Percentiles rank a stretch among this genome's conserved stretches.
These are phyloP conservation scores for Suhomyces choctaworum DNA, from an alignment of 1,139 yeast species.

Conservation along the genomic window DNA sequence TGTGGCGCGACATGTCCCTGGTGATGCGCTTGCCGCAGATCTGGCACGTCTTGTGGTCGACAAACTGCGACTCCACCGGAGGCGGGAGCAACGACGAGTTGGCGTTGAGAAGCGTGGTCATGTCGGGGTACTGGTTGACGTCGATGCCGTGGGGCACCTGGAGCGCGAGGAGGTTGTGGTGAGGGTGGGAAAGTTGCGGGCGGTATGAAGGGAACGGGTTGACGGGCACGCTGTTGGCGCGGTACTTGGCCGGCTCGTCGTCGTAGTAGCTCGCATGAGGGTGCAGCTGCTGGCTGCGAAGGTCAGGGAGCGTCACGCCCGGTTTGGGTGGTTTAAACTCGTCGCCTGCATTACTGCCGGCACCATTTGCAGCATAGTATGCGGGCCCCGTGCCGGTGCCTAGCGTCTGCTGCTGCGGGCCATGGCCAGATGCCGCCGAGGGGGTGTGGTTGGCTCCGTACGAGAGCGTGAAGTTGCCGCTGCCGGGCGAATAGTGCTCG, in stretches of 20 bases:
- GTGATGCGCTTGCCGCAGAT: slow-evolving; percentile 59
- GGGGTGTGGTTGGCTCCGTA: not conserved
- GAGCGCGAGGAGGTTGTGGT: slow-evolving; percentile 8
- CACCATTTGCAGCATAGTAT: slow-evolving; percentile 3
- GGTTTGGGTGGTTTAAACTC: slow-evolving; percentile 10
- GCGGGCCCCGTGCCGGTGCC: not conserved
- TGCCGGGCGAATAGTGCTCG: slow-evolving; percentile 4
- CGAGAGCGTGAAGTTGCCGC: slow-evolving; percentile 1
- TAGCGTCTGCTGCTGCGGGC: not conserved
- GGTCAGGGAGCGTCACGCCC: slow-evolving; percentile 8
- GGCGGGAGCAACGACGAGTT: slow-evolving; percentile 37
- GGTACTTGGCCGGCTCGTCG: slow-evolving; percentile 7
- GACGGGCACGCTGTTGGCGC: slow-evolving; percentile 9
- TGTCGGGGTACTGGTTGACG: slow-evolving; percentile 36
- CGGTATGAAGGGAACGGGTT: slow-evolving; percentile 5
- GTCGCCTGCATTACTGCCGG: not conserved
- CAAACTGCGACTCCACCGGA: slow-evolving; percentile 33
- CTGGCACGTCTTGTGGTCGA: slow-evolving; percentile 38
- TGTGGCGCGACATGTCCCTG: slow-evolving; percentile 64
- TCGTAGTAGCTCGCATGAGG: slow-evolving; percentile 2
- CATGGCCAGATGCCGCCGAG: not conserved
- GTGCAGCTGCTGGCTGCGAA: not conserved
- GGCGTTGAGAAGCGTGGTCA: slow-evolving; percentile 43
- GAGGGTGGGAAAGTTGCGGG: slow-evolving; percentile 1
- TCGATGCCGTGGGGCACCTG: slow-evolving; percentile 20